These are phyloP conservation scores for Chaetomiaceae sp. DNA, from an alignment of 2,329 filamentous ascomycete species.

Conservation along the genomic window DNA sequence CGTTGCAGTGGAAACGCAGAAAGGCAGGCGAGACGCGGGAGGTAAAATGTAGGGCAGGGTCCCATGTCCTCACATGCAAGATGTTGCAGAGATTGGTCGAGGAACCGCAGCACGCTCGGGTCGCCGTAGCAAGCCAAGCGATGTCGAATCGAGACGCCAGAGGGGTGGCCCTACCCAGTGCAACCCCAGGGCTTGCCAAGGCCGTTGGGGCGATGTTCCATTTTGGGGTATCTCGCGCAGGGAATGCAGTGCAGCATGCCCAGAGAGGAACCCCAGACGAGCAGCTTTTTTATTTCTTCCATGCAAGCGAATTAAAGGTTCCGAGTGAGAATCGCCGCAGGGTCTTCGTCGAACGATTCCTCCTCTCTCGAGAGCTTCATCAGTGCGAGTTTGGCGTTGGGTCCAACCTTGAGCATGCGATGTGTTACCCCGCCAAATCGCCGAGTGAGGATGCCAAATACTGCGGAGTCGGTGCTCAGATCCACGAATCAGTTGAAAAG, in stretches of 20 bases:
- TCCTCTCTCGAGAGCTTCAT: background rate
- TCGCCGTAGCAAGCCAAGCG: slow-evolving; percentile 12
- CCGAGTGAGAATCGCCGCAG: background rate
- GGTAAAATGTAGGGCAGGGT: slow-evolving; percentile 10
- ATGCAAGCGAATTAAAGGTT: background rate
- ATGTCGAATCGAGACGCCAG: slow-evolving; percentile 2
- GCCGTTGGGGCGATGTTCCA: slow-evolving; percentile 7
- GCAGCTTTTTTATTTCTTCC: background rate
- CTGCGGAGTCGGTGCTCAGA: slow-evolving; percentile 11
- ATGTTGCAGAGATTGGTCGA: slow-evolving; percentile 3
- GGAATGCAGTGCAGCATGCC: slow-evolving; percentile 6
- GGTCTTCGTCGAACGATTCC: background rate
- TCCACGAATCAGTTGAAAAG: slow-evolving; percentile 11
- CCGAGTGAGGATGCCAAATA: slow-evolving; percentile 14
- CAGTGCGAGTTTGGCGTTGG: background rate
- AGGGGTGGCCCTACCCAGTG: slow-evolving; percentile 13
- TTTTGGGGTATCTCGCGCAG: slow-evolving; percentile 7
- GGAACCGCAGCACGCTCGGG: slow-evolving; percentile 4
- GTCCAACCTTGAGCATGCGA: background rate
- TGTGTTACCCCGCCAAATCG: slow-evolving; percentile 5
- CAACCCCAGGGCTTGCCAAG: slow-evolving; percentile 7
- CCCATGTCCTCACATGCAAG: slow-evolving; percentile 10
- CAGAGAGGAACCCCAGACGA: background rate
- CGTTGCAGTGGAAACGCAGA: slow-evolving; percentile 16
- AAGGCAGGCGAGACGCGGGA: slow-evolving; percentile 12